Conservation (phyloP, 1,284 basidiomycete species). For the Rhodotorula sp. region DNA sequence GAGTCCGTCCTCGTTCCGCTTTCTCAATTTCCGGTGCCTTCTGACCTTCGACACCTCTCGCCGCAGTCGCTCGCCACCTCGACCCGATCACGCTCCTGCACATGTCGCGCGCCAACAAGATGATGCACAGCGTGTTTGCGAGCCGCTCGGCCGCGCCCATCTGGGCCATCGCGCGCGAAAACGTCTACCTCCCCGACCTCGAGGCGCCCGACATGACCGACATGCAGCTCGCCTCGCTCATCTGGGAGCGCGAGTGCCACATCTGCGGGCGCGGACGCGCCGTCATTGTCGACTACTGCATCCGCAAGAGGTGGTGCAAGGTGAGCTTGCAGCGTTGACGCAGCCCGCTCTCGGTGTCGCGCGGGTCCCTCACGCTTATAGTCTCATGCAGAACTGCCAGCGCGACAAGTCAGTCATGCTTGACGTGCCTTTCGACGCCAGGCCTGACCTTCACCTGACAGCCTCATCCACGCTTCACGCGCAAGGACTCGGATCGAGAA, state of each 20-base stretch:
- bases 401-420: neutral
- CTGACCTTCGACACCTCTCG: neutral
- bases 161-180: constrained; percentile 8
- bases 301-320: constrained; percentile 10
- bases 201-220: constrained; percentile 7
- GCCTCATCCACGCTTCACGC: neutral
- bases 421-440: too few species aligned
- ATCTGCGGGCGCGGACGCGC: constrained; percentile 7
- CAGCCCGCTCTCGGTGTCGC: neutral
- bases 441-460: too few species aligned
- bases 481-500: too few species aligned
- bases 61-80: constrained; percentile 15
- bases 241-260: constrained; percentile 5
- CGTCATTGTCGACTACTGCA: constrained; percentile 2
- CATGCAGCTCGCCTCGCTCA: constrained; percentile 1
- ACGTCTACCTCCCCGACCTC: constrained; percentile 4
- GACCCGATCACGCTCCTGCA: constrained; percentile 16
- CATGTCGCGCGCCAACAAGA: constrained; percentile 18
- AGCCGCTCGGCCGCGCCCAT: neutral
- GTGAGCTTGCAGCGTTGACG: neutral
- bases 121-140: constrained; percentile 7
- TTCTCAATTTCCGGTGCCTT: neutral
- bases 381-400: neutral
- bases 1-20: neutral
- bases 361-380: too few species aligned